Evolutionary conservation across 2,329 filamentous ascomycete genomes (phyloP), one percentile per base, ranked within the genome.

Genomic region (Diaporthe helianthi): DNA sequence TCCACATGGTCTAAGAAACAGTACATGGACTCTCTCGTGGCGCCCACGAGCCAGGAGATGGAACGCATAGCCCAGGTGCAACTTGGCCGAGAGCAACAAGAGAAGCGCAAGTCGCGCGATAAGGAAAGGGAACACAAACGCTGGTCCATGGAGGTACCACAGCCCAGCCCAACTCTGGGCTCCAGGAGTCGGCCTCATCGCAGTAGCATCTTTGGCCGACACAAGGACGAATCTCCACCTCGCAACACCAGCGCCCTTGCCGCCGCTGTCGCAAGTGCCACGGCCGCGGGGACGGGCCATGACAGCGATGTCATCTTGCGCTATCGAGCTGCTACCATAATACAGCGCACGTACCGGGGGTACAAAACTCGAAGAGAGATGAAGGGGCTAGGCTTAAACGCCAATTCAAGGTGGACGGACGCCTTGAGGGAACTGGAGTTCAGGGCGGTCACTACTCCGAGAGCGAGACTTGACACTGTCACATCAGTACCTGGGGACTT

Each of bases 321-420:
- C 33, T 76, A 79, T 31, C 80, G 82, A 61, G 88, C 88, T 2
- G 88, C 87, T 4, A 82, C 80, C 26, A 75, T 88, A 31, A 90
- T 90, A 55, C 88, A 93, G 82, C 88, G 90, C 73, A 91, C 90
- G 31, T 97, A 94, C 77, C 86, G 93, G 41, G 93, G 93, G 7
- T 93, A 97, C 78, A 86, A 92, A 66, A 85, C 88, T 60, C 86
- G 93, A 52, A 83, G 93, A 58, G 90, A 93, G 77, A 83, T 96
- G 74, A 79, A 87, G 49, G 93, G 93, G 0, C 83, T 91, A 73
- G 86, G 87, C 1, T 78, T 97, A 41, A 87, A 92, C 77, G 86
- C 92, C n/a, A 87, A 84, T 36, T 89, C 89, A 36, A 83, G 92
- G 74, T 94, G 92, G 91, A 82, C 88, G 13, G 88, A 92, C 75